Evolutionary conservation across 257 asterid genomes (phyloP).

Genomic region (Nicotiana knightiana): DNA sequence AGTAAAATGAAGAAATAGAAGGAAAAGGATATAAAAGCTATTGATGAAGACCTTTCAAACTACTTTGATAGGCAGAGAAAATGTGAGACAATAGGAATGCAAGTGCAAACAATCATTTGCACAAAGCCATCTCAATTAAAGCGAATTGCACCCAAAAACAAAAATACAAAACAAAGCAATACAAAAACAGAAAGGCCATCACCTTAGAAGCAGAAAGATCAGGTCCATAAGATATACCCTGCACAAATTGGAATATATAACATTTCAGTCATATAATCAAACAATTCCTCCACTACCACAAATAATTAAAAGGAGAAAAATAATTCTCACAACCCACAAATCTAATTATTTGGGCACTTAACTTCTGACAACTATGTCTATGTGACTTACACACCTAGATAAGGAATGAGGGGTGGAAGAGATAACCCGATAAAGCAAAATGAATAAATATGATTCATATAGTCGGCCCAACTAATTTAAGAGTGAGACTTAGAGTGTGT

Average conservation of each 20-base stretch:
- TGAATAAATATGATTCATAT: background rate
- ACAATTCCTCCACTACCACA: background rate
- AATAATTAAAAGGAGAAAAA: background rate
- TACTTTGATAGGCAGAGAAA: background rate
- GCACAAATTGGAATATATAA: conserved; percentile 27
- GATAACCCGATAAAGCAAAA: background rate
- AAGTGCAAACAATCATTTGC: background rate
- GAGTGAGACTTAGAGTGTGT: background rate
- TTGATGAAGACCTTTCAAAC: background rate
- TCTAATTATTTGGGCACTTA: background rate
- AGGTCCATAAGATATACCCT: conserved; percentile 57
- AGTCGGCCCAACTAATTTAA: background rate
- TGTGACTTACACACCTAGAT: background rate
- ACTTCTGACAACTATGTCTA: background rate
- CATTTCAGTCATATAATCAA: conserved; percentile 1
- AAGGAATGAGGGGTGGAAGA: no score
- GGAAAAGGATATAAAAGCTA: background rate
- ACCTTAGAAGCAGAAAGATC: conserved; percentile 63
- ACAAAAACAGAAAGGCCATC: conserved; percentile 4
- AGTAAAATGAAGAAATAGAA: background rate
- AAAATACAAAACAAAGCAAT: background rate
- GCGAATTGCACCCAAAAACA: background rate
- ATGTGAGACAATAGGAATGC: background rate
- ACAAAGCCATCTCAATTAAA: background rate
- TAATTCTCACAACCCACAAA: background rate